These are phyloP conservation scores for Amylocarpus encephaloides DNA, from an alignment of 2,329 filamentous ascomycete genomes.

Conservation along the genomic window DNA sequence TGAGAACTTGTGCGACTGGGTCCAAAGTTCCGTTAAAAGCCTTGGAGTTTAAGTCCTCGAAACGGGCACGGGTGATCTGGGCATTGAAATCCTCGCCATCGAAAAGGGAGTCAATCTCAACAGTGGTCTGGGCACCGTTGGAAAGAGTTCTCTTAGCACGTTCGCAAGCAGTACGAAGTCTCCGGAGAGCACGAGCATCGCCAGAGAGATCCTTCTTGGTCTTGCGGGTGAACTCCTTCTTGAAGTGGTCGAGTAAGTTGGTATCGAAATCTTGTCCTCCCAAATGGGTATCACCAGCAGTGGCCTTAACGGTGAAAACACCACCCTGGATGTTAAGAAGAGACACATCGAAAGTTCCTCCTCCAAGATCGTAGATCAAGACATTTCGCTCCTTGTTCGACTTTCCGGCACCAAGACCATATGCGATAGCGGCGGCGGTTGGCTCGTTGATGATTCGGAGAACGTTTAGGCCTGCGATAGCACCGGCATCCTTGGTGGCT, in stretches of 20 bases:
- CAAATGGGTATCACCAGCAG: slow-evolving; percentile 93
- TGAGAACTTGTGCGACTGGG: slow-evolving; percentile 92
- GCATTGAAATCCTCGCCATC: slow-evolving; percentile 97
- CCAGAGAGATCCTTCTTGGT: slow-evolving; percentile 70
- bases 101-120: slow-evolving; percentile 98
- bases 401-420: slow-evolving; percentile 93
- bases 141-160: slow-evolving; percentile 99
- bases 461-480: slow-evolving; percentile 94
- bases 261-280: slow-evolving; percentile 97
- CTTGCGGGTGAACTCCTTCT: slow-evolving; percentile 85
- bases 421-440: slow-evolving; percentile 95
- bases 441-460: slow-evolving; percentile 99
- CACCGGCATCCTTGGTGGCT: slow-evolving; percentile 98
- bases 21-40: slow-evolving; percentile 90
- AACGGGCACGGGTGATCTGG: slow-evolving; percentile 95
- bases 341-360: slow-evolving; percentile 99
- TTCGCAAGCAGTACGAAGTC: slow-evolving; percentile 96
- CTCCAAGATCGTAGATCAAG: slow-evolving; percentile 98
- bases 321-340: slow-evolving; percentile 98
- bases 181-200: slow-evolving; percentile 87
- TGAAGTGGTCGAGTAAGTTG: slow-evolving; percentile 92
- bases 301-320: slow-evolving; percentile 99
- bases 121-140: slow-evolving; percentile 92
- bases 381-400: slow-evolving; percentile 97
- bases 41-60: slow-evolving; percentile 97